Percentiles rank a stretch among this genome's conserved stretches.
Evolutionary conservation across 805 yeast genomes (phyloP).

Genomic region (Saccharomycopsis sp.): DNA sequence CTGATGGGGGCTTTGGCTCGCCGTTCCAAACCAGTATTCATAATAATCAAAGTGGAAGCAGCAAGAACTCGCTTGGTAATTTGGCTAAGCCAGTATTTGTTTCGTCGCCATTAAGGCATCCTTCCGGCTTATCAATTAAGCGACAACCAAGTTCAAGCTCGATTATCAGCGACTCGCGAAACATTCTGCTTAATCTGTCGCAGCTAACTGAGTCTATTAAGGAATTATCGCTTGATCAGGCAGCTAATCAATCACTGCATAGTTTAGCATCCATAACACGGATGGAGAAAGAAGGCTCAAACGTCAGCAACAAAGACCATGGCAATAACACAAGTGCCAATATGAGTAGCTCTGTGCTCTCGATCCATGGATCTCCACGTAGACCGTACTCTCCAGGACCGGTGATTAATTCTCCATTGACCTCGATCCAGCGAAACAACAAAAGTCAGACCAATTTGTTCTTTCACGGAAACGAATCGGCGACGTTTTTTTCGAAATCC

Average conservation of each 20-base stretch:
- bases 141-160: constrained; percentile 18
- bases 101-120: constrained; percentile 12
- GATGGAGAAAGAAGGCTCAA: constrained; percentile 24
- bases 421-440: constrained; percentile 53
- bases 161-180: constrained; percentile 10
- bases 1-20: neutral
- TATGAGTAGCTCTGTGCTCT: constrained; percentile 16
- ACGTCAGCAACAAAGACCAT: constrained; percentile 25
- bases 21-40: neutral
- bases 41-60: constrained; percentile 8
- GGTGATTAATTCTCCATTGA: constrained; percentile 41
- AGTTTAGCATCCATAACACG: neutral
- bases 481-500: constrained; percentile 15
- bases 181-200: constrained; percentile 3
- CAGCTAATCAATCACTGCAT: neutral
- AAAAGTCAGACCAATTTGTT: constrained; percentile 17
- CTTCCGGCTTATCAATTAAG: constrained; percentile 10
- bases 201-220: constrained; percentile 14
- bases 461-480: constrained; percentile 24
- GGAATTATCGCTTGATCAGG: constrained; percentile 7
- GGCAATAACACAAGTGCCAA: constrained; percentile 5
- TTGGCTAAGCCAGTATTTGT: constrained; percentile 3
- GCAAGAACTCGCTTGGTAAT: constrained; percentile 14
- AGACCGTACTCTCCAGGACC: constrained; percentile 51
- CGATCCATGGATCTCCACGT: constrained; percentile 37